These are phyloP conservation scores for Solanum corneliomulleri DNA, from an alignment of 257 asterid genomes.

Conservation along the genomic window DNA sequence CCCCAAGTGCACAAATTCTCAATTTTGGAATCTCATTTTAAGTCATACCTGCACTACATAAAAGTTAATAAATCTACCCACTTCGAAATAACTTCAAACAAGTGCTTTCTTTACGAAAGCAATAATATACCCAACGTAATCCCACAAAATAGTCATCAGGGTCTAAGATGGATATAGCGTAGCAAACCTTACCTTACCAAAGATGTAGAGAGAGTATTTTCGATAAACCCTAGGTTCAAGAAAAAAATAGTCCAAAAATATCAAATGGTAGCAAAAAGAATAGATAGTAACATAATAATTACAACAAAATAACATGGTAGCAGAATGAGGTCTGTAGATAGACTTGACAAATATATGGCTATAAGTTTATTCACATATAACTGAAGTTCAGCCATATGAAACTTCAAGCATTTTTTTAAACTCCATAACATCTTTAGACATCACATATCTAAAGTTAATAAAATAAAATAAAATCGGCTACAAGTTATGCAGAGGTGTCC, in stretches of 20 bases:
- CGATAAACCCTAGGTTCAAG: background rate
- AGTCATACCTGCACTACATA: background rate
- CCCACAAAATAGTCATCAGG: background rate
- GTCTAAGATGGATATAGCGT: background rate
- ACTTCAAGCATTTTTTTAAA: background rate
- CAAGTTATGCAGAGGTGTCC: background rate
- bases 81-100: background rate
- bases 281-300: background rate
- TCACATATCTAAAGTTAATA: background rate
- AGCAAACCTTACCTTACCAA: background rate
- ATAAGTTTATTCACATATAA: background rate
- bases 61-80: background rate
- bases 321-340: background rate
- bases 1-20: background rate
- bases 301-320: background rate
- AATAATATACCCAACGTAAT: background rate
- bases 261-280: background rate
- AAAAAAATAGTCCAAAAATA: background rate
- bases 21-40: background rate
- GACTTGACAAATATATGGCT: background rate
- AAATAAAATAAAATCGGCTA: background rate
- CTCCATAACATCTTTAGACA: background rate
- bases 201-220: background rate
- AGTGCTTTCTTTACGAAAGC: background rate
- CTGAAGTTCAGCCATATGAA: background rate